Conservation (phyloP, 257 asterid genomes). For the Penstemon newberryi region DNA sequence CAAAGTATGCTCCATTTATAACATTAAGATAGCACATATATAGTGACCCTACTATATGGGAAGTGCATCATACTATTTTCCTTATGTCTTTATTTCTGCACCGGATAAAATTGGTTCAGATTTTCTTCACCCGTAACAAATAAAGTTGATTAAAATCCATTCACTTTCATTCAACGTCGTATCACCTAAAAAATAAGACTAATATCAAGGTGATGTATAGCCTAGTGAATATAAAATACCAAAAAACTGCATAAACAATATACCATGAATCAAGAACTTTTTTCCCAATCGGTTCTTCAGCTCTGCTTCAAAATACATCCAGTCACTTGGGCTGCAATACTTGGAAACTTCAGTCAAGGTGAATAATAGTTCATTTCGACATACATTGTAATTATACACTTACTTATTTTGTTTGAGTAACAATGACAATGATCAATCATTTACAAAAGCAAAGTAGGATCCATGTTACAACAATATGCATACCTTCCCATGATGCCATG, state of each 20-base stretch:
- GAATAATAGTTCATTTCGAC: constrained; percentile 9
- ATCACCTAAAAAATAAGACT: too few species aligned
- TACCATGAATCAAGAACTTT: constrained; percentile 73
- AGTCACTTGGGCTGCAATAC: constrained; percentile 78
- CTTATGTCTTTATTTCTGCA: too few species aligned
- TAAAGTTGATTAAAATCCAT: too few species aligned
- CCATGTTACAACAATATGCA: constrained; percentile 13
- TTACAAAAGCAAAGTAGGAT: neutral
- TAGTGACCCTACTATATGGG: too few species aligned
- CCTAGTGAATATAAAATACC: constrained; percentile 7
- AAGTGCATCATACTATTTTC: too few species aligned
- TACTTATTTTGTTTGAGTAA: neutral
- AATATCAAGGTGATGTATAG: neutral
- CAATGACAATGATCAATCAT: neutral
- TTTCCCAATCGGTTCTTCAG: constrained; percentile 74
- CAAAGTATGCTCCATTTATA: too few species aligned
- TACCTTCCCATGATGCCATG: constrained; percentile 92
- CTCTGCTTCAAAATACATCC: constrained; percentile 84
- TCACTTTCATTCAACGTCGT: too few species aligned
- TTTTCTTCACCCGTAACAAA: too few species aligned
- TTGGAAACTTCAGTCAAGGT: constrained; percentile 33
- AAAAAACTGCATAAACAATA: constrained; percentile 14
- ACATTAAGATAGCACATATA: too few species aligned
- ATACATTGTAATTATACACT: constrained; percentile 4
- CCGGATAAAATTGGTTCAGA: too few species aligned